Base-by-base conservation (phyloP, 169 alveolate species). In the Amoebophrya sp. region DNA sequence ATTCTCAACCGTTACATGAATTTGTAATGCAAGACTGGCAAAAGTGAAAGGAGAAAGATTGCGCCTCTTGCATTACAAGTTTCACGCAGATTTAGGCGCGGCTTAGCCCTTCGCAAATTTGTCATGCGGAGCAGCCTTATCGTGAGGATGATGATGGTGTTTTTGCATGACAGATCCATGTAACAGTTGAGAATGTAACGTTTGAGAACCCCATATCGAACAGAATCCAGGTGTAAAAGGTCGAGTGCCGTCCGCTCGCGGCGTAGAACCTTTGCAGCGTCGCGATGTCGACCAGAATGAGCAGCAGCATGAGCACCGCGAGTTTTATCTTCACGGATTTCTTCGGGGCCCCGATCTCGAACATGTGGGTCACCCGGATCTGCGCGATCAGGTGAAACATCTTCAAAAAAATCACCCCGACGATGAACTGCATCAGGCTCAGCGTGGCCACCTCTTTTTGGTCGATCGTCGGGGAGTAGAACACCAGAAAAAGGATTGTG, bases 191-290 rank as follows among this genome's bases (percentile, higher is more conserved):
- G n/a, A n/a, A n/a, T n/a, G n/a, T n/a, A n/a, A n/a, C n/a, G n/a
- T n/a, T n/a, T n/a, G n/a, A n/a, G n/a, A n/a, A n/a, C 12, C 23
- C 2, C 54, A 41, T 2, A 12, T 41, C 98, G 93, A 96, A 96
- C 88, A 96, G 93, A 55, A 96, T 77, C 98, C 98, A 96, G 2
- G 96, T 89, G 92, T 96, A 95, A 91, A 96, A 95, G n/a, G 98
- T 95, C 25, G 96, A 94, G 39, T 94, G 95, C 92, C 92, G 93
- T 32, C 94, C 92, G 39, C 95, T 77, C 35, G 93, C 89, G 12
- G 89, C 91, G 91, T 93, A 96, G 83, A 96, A 95, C 89, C 92
- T 77, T 55, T 91, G 89, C 29, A 96, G 90, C 93, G 95, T 40
- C 38, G 91, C 90, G 53, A 94, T 40, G 90, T 96, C 96, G 41